Percentiles rank a stretch among this genome's conserved stretches.
Evolutionary conservation across 108 stramenopile genomes (phyloP).

Genomic region (Mayamaea pseudoterrestris): DNA sequence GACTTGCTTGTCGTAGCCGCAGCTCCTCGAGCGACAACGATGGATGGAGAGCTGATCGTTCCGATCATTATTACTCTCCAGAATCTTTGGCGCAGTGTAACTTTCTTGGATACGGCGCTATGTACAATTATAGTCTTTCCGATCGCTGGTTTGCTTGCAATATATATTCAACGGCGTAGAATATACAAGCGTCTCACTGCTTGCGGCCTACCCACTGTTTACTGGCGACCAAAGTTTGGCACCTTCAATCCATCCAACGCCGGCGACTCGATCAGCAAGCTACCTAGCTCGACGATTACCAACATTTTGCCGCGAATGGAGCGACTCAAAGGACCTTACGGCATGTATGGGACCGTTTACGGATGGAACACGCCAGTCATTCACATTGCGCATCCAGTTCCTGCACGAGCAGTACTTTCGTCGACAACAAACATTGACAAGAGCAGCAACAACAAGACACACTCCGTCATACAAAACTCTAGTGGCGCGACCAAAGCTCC

Average conservation of each 20-base stretch:
- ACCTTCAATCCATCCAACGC: constrained; percentile 26
- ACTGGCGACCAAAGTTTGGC: constrained; percentile 62
- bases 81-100: too few species aligned
- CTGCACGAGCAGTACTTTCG: constrained; percentile 47
- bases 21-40: too few species aligned
- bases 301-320: constrained; percentile 82
- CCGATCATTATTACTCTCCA: too few species aligned
- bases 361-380: constrained; percentile 70
- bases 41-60: too few species aligned
- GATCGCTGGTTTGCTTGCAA: neutral
- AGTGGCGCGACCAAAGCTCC: constrained; percentile 67
- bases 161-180: neutral
- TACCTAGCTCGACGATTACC: constrained; percentile 61
- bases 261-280: constrained; percentile 12
- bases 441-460: too few species aligned
- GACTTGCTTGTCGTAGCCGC: too few species aligned
- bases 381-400: constrained; percentile 84
- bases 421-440: neutral
- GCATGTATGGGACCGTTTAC: constrained; percentile 90
- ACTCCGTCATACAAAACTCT: constrained; percentile 3
- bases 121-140: neutral
- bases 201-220: constrained; percentile 56
- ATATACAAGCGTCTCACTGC: neutral
- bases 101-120: too few species aligned
- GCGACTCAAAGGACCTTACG: constrained; percentile 72